These are phyloP conservation scores for Rubia yunnanensis DNA, from an alignment of 257 asterid genomes.

Conservation along the genomic window DNA sequence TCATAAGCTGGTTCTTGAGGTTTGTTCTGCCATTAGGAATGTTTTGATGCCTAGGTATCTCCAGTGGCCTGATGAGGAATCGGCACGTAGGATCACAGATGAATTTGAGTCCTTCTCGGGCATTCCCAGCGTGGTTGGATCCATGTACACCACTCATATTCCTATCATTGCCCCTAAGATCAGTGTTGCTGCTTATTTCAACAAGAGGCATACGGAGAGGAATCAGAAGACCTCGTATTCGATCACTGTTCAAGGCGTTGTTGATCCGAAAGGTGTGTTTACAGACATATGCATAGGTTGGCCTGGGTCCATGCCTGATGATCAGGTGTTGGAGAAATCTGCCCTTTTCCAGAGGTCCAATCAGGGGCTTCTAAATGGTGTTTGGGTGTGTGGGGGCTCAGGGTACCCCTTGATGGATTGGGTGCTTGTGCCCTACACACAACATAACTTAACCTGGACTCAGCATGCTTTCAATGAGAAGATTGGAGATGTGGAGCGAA, in stretches of 20 bases:
- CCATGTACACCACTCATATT: constrained; percentile 87
- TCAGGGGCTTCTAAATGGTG: constrained; percentile 56
- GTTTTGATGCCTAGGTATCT: constrained; percentile 84
- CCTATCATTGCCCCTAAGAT: constrained; percentile 91
- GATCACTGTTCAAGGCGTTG: constrained; percentile 86
- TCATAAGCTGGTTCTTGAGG: constrained; percentile 88
- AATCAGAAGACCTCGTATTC: constrained; percentile 88
- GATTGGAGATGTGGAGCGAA: constrained; percentile 43
- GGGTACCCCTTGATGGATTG: constrained; percentile 85
- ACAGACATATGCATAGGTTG: constrained; percentile 84
- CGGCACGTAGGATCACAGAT: constrained; percentile 25
- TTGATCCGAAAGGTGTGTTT: constrained; percentile 65
- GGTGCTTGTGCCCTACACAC: constrained; percentile 80
- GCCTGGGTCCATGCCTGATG: constrained; percentile 96
- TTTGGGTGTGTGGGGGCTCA: constrained; percentile 68
- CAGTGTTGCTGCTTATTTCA: constrained; percentile 76
- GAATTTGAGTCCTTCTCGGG: constrained; percentile 53
- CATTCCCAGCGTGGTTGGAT: constrained; percentile 69
- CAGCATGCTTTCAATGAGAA: constrained; percentile 89
- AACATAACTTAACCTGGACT: constrained; percentile 81
- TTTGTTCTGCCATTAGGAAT: constrained; percentile 71
- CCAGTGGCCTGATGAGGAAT: constrained; percentile 69
- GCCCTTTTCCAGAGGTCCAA: constrained; percentile 67
- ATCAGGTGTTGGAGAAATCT: constrained; percentile 78
- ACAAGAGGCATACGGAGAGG: constrained; percentile 75